Conservation (phyloP, 2,329 filamentous ascomycete genomes). For the Pyricularia grisea region DNA sequence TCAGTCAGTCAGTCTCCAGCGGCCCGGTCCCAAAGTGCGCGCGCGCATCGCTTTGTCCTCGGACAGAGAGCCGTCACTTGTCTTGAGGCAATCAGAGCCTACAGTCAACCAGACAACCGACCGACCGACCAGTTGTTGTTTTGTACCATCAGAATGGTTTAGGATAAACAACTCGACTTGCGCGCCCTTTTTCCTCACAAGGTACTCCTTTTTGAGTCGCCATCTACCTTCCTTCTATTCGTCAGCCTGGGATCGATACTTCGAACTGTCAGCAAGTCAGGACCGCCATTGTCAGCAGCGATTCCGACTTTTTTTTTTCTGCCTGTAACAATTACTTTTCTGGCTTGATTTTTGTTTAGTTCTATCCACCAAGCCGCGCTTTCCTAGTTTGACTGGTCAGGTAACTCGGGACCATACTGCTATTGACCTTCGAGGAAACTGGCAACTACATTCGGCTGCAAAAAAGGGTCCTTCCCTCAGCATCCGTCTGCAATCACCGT, state of each 20-base stretch:
- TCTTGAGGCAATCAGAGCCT: neutral
- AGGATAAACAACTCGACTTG: slow-evolving; percentile 2
- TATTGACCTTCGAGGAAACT: neutral
- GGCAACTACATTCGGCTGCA: neutral
- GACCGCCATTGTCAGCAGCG: neutral
- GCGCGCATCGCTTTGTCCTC: neutral
- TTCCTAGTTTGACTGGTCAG: neutral
- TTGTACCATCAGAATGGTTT: slow-evolving; percentile 2
- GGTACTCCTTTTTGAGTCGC: neutral
- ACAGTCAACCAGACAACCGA: slow-evolving; percentile 1
- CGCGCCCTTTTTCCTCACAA: neutral
- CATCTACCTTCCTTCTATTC: neutral
- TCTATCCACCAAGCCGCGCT: neutral
- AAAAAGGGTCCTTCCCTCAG: neutral
- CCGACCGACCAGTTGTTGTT: neutral
- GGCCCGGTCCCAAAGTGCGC: neutral
- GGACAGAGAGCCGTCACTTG: slow-evolving; percentile 1
- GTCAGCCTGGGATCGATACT: neutral
- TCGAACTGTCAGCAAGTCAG: neutral
- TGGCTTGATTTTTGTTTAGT: neutral
- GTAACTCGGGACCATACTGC: neutral
- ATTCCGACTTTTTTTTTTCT: neutral
- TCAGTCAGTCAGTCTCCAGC: neutral
- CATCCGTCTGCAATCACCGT: neutral
- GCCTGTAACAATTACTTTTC: neutral